These are phyloP conservation scores for Kalmusia sp. DNA, from an alignment of 2,329 filamentous ascomycete species.

Conservation along the genomic window DNA sequence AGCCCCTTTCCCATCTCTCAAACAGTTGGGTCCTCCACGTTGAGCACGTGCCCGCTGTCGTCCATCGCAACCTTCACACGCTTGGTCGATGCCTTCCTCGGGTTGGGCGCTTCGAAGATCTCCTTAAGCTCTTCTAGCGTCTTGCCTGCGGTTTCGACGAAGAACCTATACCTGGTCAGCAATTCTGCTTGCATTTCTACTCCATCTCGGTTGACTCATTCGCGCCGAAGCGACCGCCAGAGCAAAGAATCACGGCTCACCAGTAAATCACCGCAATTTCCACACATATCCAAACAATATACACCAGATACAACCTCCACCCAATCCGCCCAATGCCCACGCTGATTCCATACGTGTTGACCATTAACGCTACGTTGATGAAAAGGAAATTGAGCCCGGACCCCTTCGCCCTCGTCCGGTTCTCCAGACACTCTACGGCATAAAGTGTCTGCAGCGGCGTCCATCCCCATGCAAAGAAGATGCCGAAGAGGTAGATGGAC, in stretches of 20 bases:
- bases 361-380: slow-evolving; percentile 42
- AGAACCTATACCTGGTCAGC: slow-evolving; percentile 27
- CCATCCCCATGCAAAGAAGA: slow-evolving; percentile 50
- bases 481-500: slow-evolving; percentile 51
- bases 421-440: slow-evolving; percentile 48
- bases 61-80: slow-evolving; percentile 34
- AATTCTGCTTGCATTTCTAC: background rate
- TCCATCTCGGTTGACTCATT: no score
- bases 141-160: slow-evolving; percentile 42
- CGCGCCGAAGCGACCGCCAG: no score
- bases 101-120: slow-evolving; percentile 41
- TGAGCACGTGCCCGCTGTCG: slow-evolving; percentile 30
- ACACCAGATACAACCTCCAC: slow-evolving; percentile 42
- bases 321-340: slow-evolving; percentile 40
- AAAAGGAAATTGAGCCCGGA: slow-evolving; percentile 43
- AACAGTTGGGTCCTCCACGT: slow-evolving; percentile 16
- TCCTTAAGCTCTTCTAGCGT: slow-evolving; percentile 41
- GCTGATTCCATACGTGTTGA: slow-evolving; percentile 42
- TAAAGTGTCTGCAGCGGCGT: slow-evolving; percentile 50
- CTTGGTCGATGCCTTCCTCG: slow-evolving; percentile 31
- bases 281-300: slow-evolving; percentile 41
- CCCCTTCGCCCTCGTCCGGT: slow-evolving; percentile 48
- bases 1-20: background rate
- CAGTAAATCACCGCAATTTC: slow-evolving; percentile 36
- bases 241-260: slow-evolving; percentile 1